These are phyloP conservation scores for Apiospora arundinis DNA, from an alignment of 2,329 filamentous ascomycete species.

Conservation along the genomic window DNA sequence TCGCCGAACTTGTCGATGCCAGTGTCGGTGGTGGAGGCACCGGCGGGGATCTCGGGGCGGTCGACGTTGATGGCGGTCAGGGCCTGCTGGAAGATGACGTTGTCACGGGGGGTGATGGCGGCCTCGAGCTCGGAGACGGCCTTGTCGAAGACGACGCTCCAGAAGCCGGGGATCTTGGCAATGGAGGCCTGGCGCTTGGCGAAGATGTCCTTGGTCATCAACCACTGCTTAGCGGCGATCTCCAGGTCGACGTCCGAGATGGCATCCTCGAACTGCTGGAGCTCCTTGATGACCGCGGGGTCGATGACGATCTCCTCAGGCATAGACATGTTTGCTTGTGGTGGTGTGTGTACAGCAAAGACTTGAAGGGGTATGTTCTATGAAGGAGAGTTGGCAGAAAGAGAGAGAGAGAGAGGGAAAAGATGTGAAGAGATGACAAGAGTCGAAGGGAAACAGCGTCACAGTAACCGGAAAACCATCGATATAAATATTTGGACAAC, in stretches of 20 bases:
- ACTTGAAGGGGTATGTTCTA: neutral
- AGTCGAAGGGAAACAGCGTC: conserved; percentile 5
- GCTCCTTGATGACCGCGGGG: conserved; percentile 41
- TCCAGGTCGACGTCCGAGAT: conserved; percentile 42
- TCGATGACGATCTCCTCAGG: conserved; percentile 37
- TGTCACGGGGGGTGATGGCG: conserved; percentile 66
- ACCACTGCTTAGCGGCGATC: conserved; percentile 41
- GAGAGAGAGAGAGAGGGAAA: neutral
- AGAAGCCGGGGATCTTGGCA: conserved; percentile 68
- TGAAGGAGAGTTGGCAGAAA: neutral
- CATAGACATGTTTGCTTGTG: conserved; percentile 18
- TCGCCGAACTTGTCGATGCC: conserved; percentile 54
- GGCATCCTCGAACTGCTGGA: conserved; percentile 40
- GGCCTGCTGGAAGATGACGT: conserved; percentile 60
- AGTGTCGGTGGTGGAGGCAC: conserved; percentile 39
- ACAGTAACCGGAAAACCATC: neutral
- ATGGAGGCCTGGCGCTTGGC: conserved; percentile 65
- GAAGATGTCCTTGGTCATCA: conserved; percentile 49
- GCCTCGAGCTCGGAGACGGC: conserved; percentile 63
- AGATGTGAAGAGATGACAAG: conserved; percentile 16
- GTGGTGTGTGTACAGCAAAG: neutral
- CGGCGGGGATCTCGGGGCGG: conserved; percentile 46
- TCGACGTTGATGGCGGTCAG: conserved; percentile 62
- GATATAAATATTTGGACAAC: conserved; percentile 11
- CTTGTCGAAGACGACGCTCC: conserved; percentile 71